Percentiles rank a stretch among this genome's conserved stretches.
Conservation (phyloP, 2,329 filamentous ascomycete species). For the Arthrobotrys musiformis region DNA sequence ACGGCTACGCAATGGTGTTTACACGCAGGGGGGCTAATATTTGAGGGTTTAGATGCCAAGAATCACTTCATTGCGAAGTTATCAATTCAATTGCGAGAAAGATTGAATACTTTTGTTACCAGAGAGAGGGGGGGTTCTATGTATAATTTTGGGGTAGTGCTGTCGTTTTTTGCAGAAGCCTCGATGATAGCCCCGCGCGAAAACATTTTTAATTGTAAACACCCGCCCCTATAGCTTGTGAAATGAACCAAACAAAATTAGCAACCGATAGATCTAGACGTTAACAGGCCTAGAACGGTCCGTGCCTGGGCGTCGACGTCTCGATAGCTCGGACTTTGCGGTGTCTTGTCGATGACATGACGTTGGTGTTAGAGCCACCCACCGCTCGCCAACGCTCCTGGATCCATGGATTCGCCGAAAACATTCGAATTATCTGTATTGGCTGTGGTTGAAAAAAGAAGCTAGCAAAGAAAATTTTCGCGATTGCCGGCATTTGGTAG, state of each 20-base stretch:
- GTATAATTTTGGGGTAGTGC: conserved; percentile 11
- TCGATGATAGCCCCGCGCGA: not conserved
- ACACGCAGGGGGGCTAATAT: conserved; percentile 95
- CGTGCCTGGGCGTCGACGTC: too few species aligned
- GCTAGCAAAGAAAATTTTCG: too few species aligned
- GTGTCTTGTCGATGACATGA: too few species aligned
- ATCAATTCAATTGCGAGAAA: conserved; percentile 71
- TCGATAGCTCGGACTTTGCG: too few species aligned
- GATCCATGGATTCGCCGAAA: too few species aligned
- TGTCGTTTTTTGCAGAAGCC: not conserved
- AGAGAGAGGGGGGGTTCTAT: not conserved
- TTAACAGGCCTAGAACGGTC: too few species aligned
- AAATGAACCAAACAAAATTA: not conserved
- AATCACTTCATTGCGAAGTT: conserved; percentile 97
- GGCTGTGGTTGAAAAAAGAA: too few species aligned
- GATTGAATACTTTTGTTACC: not conserved
- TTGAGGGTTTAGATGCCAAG: conserved; percentile 97
- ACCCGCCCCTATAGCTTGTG: not conserved
- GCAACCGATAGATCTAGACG: too few species aligned
- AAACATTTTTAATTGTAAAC: not conserved
- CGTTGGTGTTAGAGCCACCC: too few species aligned
- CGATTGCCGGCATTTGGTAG: too few species aligned
- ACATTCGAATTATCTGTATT: too few species aligned
- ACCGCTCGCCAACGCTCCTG: too few species aligned
- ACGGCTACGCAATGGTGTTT: conserved; percentile 84